A percentile compares a stretch with the other conserved stretches of the same genome.
phyloP scores from a whole-genome alignment of 805 yeast genomes.

The Barnettozyma siamensis region DNA sequence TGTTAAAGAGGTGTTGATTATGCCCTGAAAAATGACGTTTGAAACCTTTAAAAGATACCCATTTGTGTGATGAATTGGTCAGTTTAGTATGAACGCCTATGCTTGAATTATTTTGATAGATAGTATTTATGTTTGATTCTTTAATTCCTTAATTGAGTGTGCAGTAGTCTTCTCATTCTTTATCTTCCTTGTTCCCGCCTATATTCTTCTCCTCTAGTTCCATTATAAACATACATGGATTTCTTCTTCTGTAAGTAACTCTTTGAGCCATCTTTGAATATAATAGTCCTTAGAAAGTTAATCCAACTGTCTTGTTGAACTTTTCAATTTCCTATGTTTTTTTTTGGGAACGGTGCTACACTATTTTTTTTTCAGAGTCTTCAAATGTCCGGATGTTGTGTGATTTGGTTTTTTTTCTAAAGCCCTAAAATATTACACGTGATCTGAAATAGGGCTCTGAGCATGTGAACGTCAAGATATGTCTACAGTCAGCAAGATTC shows the following conservation, averaged over 20 bases:
- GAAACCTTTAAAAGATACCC: too few species aligned
- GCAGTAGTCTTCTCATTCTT: background rate
- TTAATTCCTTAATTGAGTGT: too few species aligned
- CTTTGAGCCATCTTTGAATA: constrained; percentile 88
- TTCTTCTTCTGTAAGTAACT: constrained; percentile 98
- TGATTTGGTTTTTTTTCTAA: constrained; percentile 9
- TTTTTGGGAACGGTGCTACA: constrained; percentile 11
- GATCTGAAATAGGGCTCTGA: background rate
- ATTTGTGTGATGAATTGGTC: too few species aligned
- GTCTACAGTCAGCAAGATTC: too few species aligned
- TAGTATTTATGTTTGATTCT: too few species aligned
- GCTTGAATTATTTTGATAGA: too few species aligned
- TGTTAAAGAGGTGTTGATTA: too few species aligned
- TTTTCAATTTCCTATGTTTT: constrained; percentile 7
- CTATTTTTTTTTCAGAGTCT: constrained; percentile 7
- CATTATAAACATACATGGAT: constrained; percentile 81
- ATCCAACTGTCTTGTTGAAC: background rate
- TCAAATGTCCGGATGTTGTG: too few species aligned
- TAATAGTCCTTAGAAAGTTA: constrained; percentile 8
- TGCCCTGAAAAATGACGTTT: too few species aligned
- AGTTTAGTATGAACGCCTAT: too few species aligned
- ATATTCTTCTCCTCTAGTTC: constrained; percentile 2
- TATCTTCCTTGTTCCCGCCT: background rate
- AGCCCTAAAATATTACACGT: constrained; percentile 9
- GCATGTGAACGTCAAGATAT: too few species aligned